These are phyloP conservation scores for Ramularia endophylla DNA, from an alignment of 2,329 filamentous ascomycete genomes.

Conservation along the genomic window DNA sequence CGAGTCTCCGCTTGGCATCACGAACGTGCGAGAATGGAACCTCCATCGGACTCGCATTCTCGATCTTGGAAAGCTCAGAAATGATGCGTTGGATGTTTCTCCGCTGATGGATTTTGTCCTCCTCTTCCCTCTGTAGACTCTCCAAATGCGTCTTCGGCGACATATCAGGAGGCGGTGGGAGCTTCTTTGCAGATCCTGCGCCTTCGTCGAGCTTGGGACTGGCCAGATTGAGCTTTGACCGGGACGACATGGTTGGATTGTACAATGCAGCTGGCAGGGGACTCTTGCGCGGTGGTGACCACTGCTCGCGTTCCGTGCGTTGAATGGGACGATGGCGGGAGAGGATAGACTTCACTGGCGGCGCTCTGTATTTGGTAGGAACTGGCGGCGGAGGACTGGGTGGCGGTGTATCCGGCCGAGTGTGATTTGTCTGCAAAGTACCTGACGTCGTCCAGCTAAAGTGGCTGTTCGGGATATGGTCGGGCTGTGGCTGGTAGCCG, in stretches of 20 bases:
- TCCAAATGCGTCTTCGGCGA: conserved; percentile 48
- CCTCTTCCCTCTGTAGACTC: conserved; percentile 59
- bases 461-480: conserved; percentile 18
- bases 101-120: conserved; percentile 60
- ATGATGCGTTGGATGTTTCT: conserved; percentile 68
- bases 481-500: conserved; percentile 1
- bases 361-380: conserved; percentile 24
- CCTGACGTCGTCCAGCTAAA: conserved; percentile 32
- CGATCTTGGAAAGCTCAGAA: conserved; percentile 69
- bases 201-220: not conserved
- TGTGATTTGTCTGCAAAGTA: no score
- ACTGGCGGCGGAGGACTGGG: conserved; percentile 37
- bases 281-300: conserved; percentile 21
- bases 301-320: conserved; percentile 24
- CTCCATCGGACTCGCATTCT: conserved; percentile 61
- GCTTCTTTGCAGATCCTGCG: conserved; percentile 22
- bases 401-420: conserved; percentile 36
- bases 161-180: conserved; percentile 41
- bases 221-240: conserved; percentile 9
- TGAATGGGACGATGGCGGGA: conserved; percentile 28
- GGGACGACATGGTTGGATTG: conserved; percentile 3
- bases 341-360: conserved; percentile 28
- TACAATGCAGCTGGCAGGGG: conserved; percentile 2
- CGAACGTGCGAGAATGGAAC: conserved; percentile 54
- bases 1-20: conserved; percentile 58